Evolutionary conservation across 2,329 filamentous ascomycete species (phyloP), one percentile per base, ranked within the genome.

Genomic region (Metarhizium anisopliae): DNA sequence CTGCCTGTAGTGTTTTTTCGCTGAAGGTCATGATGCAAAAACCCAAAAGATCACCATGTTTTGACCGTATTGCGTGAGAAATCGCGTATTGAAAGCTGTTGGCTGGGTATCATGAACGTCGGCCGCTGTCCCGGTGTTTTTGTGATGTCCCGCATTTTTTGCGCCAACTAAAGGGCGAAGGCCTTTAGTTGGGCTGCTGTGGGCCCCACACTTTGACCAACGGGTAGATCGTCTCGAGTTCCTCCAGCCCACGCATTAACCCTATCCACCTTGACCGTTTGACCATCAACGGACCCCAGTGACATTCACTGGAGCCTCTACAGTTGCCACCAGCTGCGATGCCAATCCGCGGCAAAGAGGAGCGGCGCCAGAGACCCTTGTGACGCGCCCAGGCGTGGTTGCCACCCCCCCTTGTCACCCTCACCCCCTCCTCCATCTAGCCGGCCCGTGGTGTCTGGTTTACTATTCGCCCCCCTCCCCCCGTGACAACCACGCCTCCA

Each of bases 291-390:
- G 56, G 59, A 59, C 53, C 55, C 38, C 57, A 56, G 58, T 58
- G 58, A 61, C 65, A 66, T 66, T 65, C 65, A 63, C 65, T 64
- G 61, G 59, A 68, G 64, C 64, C 62, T 64, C 40, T 38, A 49
- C 52, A 6, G 45, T 49, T 30, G 45, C 45, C 45, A 30, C 45
- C 10, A 14, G 2, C n/a, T 18, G 3, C 11, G n/a, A 18, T 42
- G 2, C 40, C 40, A 14, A 42, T 18, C 40, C n/a, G 40, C 5
- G 32, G 32, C 32, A 35, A 35, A 42, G 14, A 16, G 40, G 6
- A 42, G 6, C 6, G 13, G 10, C 40, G 13, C 40, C 40, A 10
- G 16, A 45, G 6, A 20, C 16, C n/a, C n/a, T 20, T 16, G 42
- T 45, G 18, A 10, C 14, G 25, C 25, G 25, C 25, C 25, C 25